A percentile compares a stretch with the other conserved stretches of the same genome.
phyloP scores from a whole-genome alignment of 148 eudicot species.

The Chenopodium quinoa region DNA sequence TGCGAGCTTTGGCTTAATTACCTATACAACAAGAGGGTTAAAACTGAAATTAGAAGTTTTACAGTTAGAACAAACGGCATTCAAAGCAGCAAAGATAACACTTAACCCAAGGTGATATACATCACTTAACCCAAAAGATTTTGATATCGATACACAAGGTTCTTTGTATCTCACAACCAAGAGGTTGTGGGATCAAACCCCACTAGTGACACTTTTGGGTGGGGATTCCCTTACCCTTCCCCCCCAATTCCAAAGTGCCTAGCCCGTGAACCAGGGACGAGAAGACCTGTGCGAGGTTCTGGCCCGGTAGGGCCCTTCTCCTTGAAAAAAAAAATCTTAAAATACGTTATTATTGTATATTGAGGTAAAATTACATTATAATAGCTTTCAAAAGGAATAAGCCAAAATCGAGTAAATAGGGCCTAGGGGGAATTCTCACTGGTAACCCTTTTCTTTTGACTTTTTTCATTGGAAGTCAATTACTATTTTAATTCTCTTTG shows the following conservation, averaged over 20 bases:
- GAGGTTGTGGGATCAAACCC: too few relatives aligned
- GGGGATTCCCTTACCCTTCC: too few relatives aligned
- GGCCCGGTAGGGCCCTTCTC: too few relatives aligned
- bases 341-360: background rate
- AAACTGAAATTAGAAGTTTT: slow-evolving; percentile 7
- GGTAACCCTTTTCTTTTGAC: too few relatives aligned
- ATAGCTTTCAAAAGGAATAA: background rate
- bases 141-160: background rate
- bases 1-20: slow-evolving; percentile 91
- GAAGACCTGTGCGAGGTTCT: too few relatives aligned
- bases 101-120: background rate
- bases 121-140: background rate
- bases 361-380: background rate
- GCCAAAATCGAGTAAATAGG: background rate
- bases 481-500: too few relatives aligned
- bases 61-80: background rate
- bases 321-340: background rate
- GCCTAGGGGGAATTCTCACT: too few relatives aligned
- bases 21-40: slow-evolving; percentile 42
- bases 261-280: too few relatives aligned
- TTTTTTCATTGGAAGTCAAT: too few relatives aligned
- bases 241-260: too few relatives aligned
- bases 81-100: background rate
- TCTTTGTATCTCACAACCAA: background rate
- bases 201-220: too few relatives aligned